Conservation (phyloP, 2,329 filamentous ascomycete genomes). For the Aureobasidium sp. region DNA sequence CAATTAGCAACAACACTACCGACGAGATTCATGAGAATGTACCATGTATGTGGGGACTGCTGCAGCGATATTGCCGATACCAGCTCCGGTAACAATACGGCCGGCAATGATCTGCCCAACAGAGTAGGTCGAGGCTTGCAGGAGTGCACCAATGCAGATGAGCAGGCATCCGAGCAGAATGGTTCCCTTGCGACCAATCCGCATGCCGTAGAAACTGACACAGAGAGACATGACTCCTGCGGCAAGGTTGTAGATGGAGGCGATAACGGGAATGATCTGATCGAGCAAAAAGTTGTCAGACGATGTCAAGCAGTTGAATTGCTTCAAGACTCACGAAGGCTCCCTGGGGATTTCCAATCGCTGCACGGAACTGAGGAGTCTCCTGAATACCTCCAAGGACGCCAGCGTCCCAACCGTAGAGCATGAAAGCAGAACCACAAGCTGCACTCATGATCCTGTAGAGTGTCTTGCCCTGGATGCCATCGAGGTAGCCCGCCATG, state of each 20-base stretch:
- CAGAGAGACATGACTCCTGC: slow-evolving; percentile 21
- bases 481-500: slow-evolving; percentile 12
- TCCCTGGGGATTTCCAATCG: slow-evolving; percentile 21
- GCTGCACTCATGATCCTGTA: slow-evolving; percentile 26
- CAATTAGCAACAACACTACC: slow-evolving; percentile 14
- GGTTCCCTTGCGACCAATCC: slow-evolving; percentile 24
- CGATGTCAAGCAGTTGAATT: background rate
- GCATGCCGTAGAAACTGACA: slow-evolving; percentile 22
- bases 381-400: slow-evolving; percentile 22
- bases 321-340: slow-evolving; percentile 2
- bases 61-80: slow-evolving; percentile 26
- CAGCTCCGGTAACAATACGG: slow-evolving; percentile 25
- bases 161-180: slow-evolving; percentile 27
- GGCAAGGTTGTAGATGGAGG: slow-evolving; percentile 22
- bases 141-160: slow-evolving; percentile 25
- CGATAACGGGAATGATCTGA: slow-evolving; percentile 24
- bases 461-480: slow-evolving; percentile 23
- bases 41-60: slow-evolving; percentile 28
- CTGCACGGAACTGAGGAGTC: slow-evolving; percentile 19
- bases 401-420: slow-evolving; percentile 27
- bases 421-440: slow-evolving; percentile 26
- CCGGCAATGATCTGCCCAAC: slow-evolving; percentile 28
- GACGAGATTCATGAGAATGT: slow-evolving; percentile 7
- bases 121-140: slow-evolving; percentile 27
- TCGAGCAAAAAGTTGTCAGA: background rate